A percentile compares a stretch with the other conserved stretches of the same genome.
Evolutionary conservation across 2,329 filamentous ascomycete species (phyloP).

Genomic region (Ceratocystis smalleyi): DNA sequence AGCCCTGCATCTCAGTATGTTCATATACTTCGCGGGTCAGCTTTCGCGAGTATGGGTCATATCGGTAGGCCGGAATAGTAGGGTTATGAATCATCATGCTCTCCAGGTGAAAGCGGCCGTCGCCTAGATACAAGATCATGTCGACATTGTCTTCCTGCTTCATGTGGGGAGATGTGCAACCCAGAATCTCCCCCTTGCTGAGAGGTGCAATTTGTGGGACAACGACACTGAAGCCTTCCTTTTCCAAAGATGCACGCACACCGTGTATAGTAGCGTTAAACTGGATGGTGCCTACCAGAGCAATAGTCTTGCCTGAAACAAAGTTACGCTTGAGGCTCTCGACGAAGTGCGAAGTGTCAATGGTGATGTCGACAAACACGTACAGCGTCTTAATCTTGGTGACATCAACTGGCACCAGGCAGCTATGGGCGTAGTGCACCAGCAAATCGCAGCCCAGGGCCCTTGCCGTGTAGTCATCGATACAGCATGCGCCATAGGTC

Average conservation of each 20-base stretch:
- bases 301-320: slow-evolving; percentile 66
- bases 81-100: slow-evolving; percentile 99
- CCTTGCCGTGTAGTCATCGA: slow-evolving; percentile 92
- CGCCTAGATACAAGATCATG: slow-evolving; percentile 74
- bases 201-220: slow-evolving; percentile 87
- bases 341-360: slow-evolving; percentile 76
- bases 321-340: slow-evolving; percentile 84
- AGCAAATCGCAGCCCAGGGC: slow-evolving; percentile 87
- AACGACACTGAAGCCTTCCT: slow-evolving; percentile 68
- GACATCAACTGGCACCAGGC: slow-evolving; percentile 86
- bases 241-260: slow-evolving; percentile 59
- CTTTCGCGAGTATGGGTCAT: slow-evolving; percentile 88
- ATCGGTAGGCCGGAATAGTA: slow-evolving; percentile 74
- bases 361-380: slow-evolving; percentile 95
- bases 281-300: slow-evolving; percentile 91
- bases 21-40: slow-evolving; percentile 85
- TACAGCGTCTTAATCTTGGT: slow-evolving; percentile 96
- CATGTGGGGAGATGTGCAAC: slow-evolving; percentile 80
- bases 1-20: slow-evolving; percentile 74
- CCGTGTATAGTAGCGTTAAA: slow-evolving; percentile 96
- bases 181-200: slow-evolving; percentile 88
- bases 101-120: slow-evolving; percentile 90
- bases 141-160: slow-evolving; percentile 46
- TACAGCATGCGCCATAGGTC: slow-evolving; percentile 95
- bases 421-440: slow-evolving; percentile 94